phyloP scores from a whole-genome alignment of 768 basidiomycete species.

The Clavulina sp. region DNA sequence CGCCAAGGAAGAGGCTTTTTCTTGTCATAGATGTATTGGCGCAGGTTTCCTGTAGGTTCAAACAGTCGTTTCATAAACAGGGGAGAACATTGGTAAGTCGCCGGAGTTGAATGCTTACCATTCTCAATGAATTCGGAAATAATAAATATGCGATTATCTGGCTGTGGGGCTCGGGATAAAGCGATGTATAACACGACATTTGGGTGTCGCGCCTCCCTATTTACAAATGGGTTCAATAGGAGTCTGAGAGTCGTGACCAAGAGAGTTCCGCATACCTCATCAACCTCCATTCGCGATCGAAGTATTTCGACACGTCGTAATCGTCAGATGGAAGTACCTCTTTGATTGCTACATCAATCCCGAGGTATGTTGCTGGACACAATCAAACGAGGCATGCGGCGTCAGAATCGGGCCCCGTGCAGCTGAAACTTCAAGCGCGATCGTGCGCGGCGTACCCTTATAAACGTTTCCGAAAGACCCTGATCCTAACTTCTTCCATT shows the following conservation, averaged over 20 bases:
- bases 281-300: conserved; percentile 94
- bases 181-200: conserved; percentile 91
- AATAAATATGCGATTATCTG: conserved; percentile 79
- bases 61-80: not conserved
- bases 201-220: conserved; percentile 71
- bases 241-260: not conserved
- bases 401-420: not conserved
- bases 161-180: conserved; percentile 57
- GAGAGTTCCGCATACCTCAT: conserved; percentile 45
- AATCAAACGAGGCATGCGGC: not conserved
- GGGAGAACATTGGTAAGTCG: not conserved
- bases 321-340: conserved; percentile 83
- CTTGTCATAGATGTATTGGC: conserved; percentile 79
- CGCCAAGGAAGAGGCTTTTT: conserved; percentile 79
- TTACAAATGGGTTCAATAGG: not conserved
- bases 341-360: conserved; percentile 91
- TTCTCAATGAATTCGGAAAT: conserved; percentile 89
- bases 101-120: conserved; percentile 23
- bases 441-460: conserved; percentile 33
- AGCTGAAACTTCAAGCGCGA: not conserved
- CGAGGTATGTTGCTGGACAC: conserved; percentile 65
- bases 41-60: conserved; percentile 42
- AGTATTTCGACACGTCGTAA: conserved; percentile 94
- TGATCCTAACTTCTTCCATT: conserved; percentile 81
- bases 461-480: conserved; percentile 89